Percentiles rank a stretch among this genome's conserved stretches.
phyloP scores from a whole-genome alignment of 2,329 filamentous ascomycete species.

The Trichothecium roseum region DNA sequence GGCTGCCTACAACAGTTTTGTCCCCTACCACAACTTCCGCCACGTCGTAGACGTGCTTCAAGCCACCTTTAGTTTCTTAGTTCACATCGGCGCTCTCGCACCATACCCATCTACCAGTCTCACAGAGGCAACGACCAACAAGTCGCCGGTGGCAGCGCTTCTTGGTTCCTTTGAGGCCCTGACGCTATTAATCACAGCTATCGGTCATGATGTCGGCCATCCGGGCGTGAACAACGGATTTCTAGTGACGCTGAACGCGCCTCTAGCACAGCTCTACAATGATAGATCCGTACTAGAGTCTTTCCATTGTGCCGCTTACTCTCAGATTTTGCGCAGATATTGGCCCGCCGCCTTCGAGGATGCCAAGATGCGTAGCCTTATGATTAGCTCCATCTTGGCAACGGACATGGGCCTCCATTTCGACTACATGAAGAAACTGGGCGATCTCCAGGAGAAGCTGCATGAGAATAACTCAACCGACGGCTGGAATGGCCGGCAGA shows the following conservation, averaged over 20 bases:
- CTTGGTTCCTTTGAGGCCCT: constrained; percentile 82
- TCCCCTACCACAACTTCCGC: constrained; percentile 96
- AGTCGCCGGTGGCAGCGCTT: constrained; percentile 60
- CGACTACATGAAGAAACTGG: constrained; percentile 86
- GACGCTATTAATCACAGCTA: constrained; percentile 85
- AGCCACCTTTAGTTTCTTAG: constrained; percentile 81
- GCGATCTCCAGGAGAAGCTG: constrained; percentile 70
- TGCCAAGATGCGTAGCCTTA: constrained; percentile 69
- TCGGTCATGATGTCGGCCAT: constrained; percentile 95
- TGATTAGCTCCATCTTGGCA: constrained; percentile 95
- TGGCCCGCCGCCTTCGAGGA: constrained; percentile 81
- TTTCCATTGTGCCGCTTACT: constrained; percentile 95
- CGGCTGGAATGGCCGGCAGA: constrained; percentile 65
- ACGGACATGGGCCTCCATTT: constrained; percentile 98
- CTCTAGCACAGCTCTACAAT: constrained; percentile 90
- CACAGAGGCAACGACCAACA: constrained; percentile 17
- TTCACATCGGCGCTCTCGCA: constrained; percentile 67
- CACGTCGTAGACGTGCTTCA: constrained; percentile 95
- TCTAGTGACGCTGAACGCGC: constrained; percentile 81
- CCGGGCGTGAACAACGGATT: constrained; percentile 98
- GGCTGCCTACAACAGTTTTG: constrained; percentile 90
- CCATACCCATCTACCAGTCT: constrained; percentile 40
- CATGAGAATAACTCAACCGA: constrained; percentile 55
- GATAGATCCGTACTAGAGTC: constrained; percentile 94
- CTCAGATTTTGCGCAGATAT: constrained; percentile 84